These are phyloP conservation scores for Saccharomyces jurei DNA, from an alignment of 805 yeast genomes.

Conservation along the genomic window DNA sequence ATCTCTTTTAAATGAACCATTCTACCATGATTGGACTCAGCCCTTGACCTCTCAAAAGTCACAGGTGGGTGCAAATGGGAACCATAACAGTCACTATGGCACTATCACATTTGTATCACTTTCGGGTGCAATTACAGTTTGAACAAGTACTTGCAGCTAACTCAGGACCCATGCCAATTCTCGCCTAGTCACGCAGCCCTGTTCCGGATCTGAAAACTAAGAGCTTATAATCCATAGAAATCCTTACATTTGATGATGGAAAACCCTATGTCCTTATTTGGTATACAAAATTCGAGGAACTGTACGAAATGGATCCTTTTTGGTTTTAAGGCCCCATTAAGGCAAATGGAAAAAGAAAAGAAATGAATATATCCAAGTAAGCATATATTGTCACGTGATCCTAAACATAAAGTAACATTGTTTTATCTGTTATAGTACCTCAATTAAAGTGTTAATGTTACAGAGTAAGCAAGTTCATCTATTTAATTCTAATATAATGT, in stretches of 20 bases:
- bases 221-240: not conserved
- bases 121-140: not conserved
- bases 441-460: too few species aligned
- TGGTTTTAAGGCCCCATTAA: too few species aligned
- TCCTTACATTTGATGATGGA: not conserved
- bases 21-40: not conserved
- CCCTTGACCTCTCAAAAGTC: not conserved
- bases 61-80: not conserved
- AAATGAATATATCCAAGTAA: too few species aligned
- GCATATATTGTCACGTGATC: too few species aligned
- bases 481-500: too few species aligned
- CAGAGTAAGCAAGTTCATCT: too few species aligned
- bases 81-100: not conserved
- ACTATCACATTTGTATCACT: not conserved
- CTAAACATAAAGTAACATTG: too few species aligned
- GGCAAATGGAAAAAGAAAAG: too few species aligned
- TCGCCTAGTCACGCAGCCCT: not conserved
- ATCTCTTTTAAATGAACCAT: not conserved
- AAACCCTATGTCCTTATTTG: not conserved
- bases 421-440: too few species aligned
- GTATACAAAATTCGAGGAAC: not conserved
- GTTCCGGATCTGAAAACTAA: not conserved
- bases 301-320: not conserved
- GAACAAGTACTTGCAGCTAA: not conserved
- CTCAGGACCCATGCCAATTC: not conserved